phyloP scores from a whole-genome alignment of 495 filamentous ascomycete species.

The Neurospora cerealis region DNA sequence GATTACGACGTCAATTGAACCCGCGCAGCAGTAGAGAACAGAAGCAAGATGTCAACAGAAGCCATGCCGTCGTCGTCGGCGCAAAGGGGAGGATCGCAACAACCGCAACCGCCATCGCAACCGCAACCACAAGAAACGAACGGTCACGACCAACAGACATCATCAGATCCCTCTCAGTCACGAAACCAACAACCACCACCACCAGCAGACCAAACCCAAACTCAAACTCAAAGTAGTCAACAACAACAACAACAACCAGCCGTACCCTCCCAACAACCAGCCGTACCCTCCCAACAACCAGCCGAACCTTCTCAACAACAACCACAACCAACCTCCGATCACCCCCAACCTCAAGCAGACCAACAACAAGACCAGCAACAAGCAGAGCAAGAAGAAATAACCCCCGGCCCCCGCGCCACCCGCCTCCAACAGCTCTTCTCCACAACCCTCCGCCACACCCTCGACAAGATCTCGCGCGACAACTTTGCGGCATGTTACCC shows the following conservation, averaged over 20 bases:
- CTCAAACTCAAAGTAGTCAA: neutral
- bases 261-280: neutral
- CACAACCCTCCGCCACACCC: slow-evolving; percentile 56
- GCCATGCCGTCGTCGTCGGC: neutral
- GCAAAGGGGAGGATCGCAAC: neutral
- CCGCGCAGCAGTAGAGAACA: neutral
- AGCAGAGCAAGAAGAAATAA: slow-evolving; percentile 29
- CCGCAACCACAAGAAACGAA: slow-evolving; percentile 1
- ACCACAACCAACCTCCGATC: neutral
- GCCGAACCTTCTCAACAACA: neutral
- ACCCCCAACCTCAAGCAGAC: neutral
- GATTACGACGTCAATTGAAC: neutral
- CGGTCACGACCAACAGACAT: neutral
- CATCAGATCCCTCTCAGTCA: neutral
- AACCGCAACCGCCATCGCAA: neutral
- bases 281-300: neutral
- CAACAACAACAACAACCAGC: neutral
- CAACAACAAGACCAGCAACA: slow-evolving; percentile 30
- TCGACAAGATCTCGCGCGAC: slow-evolving; percentile 60
- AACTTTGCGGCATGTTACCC: slow-evolving; percentile 89
- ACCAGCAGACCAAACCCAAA: neutral
- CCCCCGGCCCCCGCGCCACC: slow-evolving; percentile 66
- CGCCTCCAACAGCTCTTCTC: slow-evolving; percentile 61
- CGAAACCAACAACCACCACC: neutral
- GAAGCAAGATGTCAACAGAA: neutral